These are phyloP conservation scores for Phtheirospermum japonicum DNA, from an alignment of 257 asterid species.

Conservation along the genomic window DNA sequence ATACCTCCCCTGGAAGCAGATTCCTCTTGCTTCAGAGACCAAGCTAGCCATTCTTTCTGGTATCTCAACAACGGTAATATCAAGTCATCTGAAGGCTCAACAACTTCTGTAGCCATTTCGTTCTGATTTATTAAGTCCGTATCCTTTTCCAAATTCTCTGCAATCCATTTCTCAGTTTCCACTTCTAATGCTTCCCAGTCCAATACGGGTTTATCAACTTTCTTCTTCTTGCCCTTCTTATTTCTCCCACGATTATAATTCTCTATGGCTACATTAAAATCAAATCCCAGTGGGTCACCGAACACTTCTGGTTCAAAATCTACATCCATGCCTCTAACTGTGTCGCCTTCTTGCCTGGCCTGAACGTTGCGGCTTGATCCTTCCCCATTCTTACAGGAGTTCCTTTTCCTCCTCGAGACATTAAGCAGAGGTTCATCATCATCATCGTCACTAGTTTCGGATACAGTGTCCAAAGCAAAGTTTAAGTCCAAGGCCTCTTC, in stretches of 20 bases:
- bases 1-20: constrained; percentile 78
- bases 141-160: constrained; percentile 48
- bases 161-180: constrained; percentile 67
- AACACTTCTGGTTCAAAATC: constrained; percentile 12
- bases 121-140: constrained; percentile 53
- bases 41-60: constrained; percentile 95
- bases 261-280: constrained; percentile 8
- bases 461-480: constrained; percentile 17
- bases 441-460: constrained; percentile 29
- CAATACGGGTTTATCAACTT: constrained; percentile 44
- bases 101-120: constrained; percentile 53
- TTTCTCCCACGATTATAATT: constrained; percentile 27
- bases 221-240: constrained; percentile 49
- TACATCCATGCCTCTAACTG: constrained; percentile 6
- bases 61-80: constrained; percentile 73
- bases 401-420: constrained; percentile 32
- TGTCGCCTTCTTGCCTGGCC: constrained; percentile 29
- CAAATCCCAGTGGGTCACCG: background rate
- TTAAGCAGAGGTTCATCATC: constrained; percentile 27
- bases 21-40: constrained; percentile 93
- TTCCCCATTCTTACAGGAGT: constrained; percentile 23
- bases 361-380: constrained; percentile 17
- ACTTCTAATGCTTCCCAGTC: constrained; percentile 77
- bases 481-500: constrained; percentile 20
- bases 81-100: constrained; percentile 70